Conservation (phyloP, 208 protist species). For the Leishmania mexicana region DNA sequence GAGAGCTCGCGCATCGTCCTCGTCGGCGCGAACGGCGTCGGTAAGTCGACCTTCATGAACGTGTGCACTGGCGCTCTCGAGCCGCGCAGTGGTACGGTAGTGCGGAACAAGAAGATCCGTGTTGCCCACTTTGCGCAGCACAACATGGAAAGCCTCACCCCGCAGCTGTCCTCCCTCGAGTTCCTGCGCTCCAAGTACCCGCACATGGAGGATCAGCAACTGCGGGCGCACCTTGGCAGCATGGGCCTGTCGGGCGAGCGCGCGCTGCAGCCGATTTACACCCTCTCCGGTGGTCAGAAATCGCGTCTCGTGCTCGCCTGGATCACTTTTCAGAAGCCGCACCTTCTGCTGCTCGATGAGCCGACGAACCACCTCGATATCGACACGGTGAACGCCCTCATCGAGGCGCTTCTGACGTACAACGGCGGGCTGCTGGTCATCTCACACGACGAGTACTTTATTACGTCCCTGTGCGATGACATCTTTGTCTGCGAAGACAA, state of each 20-base stretch:
- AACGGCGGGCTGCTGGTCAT: conserved; percentile 93
- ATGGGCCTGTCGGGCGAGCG: conserved; percentile 92
- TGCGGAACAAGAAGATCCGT: conserved; percentile 88
- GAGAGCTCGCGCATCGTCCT: conserved; percentile 90
- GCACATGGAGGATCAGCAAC: conserved; percentile 71
- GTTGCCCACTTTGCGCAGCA: conserved; percentile 94
- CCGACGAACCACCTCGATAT: conserved; percentile 97
- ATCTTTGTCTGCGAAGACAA: conserved; percentile 88
- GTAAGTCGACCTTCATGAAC: conserved; percentile 97
- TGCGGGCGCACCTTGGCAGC: conserved; percentile 92
- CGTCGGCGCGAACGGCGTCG: conserved; percentile 91
- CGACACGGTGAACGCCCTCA: conserved; percentile 94
- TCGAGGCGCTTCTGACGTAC: conserved; percentile 89
- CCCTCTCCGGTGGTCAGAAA: conserved; percentile 95
- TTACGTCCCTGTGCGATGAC: conserved; percentile 91
- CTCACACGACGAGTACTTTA: conserved; percentile 95
- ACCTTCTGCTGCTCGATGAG: conserved; percentile 97
- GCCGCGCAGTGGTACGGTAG: conserved; percentile 78
- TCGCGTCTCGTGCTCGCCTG: conserved; percentile 93
- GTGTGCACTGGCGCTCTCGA: conserved; percentile 84
- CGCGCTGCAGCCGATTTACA: conserved; percentile 92
- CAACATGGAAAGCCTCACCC: conserved; percentile 92
- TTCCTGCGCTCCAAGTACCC: conserved; percentile 89
- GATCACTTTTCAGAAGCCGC: conserved; percentile 93
- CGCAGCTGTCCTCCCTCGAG: conserved; percentile 92